Base-by-base conservation (phyloP, 331 rosid species). In the Malus hybrid region DNA sequence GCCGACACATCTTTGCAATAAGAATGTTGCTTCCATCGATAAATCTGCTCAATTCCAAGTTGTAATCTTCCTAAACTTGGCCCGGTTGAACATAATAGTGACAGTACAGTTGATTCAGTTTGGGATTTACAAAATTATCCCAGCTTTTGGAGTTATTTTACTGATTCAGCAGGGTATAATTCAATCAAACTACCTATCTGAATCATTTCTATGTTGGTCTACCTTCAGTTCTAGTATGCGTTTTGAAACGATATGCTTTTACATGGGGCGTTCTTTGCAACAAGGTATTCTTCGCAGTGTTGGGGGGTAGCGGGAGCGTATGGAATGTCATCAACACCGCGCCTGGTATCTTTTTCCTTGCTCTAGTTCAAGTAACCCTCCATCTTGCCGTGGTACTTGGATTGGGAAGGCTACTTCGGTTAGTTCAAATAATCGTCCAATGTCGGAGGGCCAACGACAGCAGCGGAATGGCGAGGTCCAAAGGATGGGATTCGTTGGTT, bases 391-490 rank as follows among this genome's bases (percentile, higher is more conserved):
- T 89, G 67, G 88, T 82, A 34, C 84, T 91, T 20, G 93, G 97
- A 68, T 20, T 89, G 56, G 97, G 97, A 52, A 89, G 78, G 73
- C 80, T 88, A 29, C 44, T 36, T 36, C 44, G 44, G 44, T 8
- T 36, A 36, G 11, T 36, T 36, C 44, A 36, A 7, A 39, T 39
- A 39, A 39, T 39, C 44, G 44, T 39, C 96, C 81, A 90, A 87
- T 15, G 75, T 92, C 42, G 96, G 96, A 55, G 93, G 93, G 69
- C 97, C 94, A 1, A 92, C 97, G 44, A 93, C 96, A n/a, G 90
- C 97, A 19, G 94, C 83, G 91, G 94, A 32, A 88, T 93, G 97
- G 94, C 97, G 28, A 87, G 86, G 12, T 86, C 96, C 13, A 83
- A 86, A 77, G 89, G 91, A 5, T 90, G 93, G 93, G 80, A 80